Base-by-base conservation (phyloP, 148 eudicot species). In the Amaranthus palmeri region DNA sequence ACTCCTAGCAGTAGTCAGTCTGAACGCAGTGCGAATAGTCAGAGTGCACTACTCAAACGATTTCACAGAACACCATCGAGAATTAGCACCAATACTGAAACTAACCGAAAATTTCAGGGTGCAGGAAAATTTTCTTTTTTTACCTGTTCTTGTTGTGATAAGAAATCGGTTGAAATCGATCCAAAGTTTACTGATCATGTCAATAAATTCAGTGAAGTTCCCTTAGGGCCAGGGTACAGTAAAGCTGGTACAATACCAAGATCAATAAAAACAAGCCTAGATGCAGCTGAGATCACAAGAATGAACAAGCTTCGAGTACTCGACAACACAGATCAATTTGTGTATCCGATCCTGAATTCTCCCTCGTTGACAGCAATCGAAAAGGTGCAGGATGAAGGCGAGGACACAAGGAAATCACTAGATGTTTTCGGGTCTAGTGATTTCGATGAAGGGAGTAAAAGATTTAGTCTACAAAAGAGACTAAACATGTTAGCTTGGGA, bases 11-110 rank as follows among this genome's bases (percentile, higher is more conserved):
- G 96, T 62, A 72, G 64, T 62, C 70, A 76, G 55, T 90, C 95
- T 10, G 88, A 80, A 61, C 81, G 89, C 10, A 93, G 96, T 72
- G 78, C 78, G 82, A 85, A 88, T 52, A 90, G 96, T 82, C 88
- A 84, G 76, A 86, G 82, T 41, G 77, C 75, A 46, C 75, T 93
- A 5, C 42, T 90, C 64, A 75, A 36, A 11, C 72, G 69, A 44
- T 51, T 70, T 5, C 74, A 52, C 12, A 78, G 75, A 66, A 78
- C 50, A 13, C 68, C 75, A 10, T 79, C 82, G 15, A 70, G 67
- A 52, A 10, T 68, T 5, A 71, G 60, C 2, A 25, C 36, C 36
- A 60, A 13, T 40, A 66, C 8, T 2, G 57, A 55, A 12, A 45
- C 18, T 25, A 25, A 25, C 36, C 36, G 36, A 25, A 25, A 25